Evolutionary conservation across 148 eudicot genomes (phyloP).

Genomic region (Diospyros lotus): DNA sequence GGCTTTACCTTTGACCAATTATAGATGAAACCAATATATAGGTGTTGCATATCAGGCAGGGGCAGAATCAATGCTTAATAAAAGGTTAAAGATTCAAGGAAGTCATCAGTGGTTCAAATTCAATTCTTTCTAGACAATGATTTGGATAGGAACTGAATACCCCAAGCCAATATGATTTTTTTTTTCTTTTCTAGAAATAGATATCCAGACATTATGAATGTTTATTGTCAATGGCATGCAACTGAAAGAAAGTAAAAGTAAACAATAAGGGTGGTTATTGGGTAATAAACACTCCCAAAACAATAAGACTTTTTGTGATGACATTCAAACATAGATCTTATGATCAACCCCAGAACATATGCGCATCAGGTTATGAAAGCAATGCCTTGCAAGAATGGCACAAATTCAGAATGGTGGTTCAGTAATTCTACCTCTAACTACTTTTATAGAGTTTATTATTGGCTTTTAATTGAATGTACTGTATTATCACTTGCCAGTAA

Average conservation of each 20-base stretch:
- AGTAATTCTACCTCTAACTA: not conserved
- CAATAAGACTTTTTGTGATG: not conserved
- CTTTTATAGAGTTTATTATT: not conserved
- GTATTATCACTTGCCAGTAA: not conserved
- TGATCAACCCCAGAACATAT: not conserved
- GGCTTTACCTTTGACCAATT: not conserved
- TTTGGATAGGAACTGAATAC: not conserved
- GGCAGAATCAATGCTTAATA: not conserved
- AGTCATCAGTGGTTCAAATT: not conserved
- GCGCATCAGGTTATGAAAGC: not conserved
- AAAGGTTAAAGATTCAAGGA: not conserved
- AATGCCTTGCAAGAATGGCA: not conserved
- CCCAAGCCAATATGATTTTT: not conserved
- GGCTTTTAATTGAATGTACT: not conserved
- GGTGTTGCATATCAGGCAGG: not conserved
- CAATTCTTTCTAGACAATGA: not conserved
- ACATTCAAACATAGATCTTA: not conserved
- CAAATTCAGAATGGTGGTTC: not conserved
- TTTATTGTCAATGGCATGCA: not conserved
- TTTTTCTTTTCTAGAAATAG: not conserved
- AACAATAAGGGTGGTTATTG: not conserved
- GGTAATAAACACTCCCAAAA: not conserved
- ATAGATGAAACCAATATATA: not conserved
- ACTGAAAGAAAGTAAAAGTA: not conserved
- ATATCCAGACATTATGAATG: not conserved